Conservation (phyloP, 805 yeast genomes). For the Yamadazyma ubonensis region DNA sequence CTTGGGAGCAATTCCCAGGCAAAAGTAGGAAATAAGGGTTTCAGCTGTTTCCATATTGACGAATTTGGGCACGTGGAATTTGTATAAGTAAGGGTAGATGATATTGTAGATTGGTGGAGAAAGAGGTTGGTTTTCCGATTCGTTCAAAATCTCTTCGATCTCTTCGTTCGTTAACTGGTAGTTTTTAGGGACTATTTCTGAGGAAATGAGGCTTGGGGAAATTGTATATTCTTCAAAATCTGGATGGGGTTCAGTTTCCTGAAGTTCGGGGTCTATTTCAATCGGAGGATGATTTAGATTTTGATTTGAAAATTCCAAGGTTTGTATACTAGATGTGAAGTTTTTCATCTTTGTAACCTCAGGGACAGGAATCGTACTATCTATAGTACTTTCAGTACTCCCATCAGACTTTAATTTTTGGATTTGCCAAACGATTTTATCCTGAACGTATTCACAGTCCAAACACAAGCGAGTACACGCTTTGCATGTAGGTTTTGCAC, state of each 20-base stretch:
- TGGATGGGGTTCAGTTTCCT: too few species aligned
- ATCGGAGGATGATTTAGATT: too few species aligned
- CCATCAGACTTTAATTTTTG: constrained; percentile 5
- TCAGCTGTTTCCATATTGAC: constrained; percentile 1
- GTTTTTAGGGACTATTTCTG: too few species aligned
- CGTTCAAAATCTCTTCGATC: too few species aligned
- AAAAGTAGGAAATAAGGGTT: constrained; percentile 3
- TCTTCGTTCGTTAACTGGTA: too few species aligned
- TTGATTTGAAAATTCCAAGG: too few species aligned
- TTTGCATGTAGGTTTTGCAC: constrained; percentile 20
- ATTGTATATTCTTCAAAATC: too few species aligned
- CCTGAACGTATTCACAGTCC: constrained; percentile 2
- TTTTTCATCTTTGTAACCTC: too few species aligned
- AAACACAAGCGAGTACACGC: constrained; percentile 5
- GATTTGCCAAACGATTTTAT: constrained; percentile 5
- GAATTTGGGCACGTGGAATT: constrained; percentile 3
- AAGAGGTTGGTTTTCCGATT: not conserved
- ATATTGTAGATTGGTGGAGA: not conserved
- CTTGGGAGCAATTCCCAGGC: constrained; percentile 6
- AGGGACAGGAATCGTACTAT: too few species aligned
- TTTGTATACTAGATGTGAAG: too few species aligned
- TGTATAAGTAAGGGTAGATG: not conserved
- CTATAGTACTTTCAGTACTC: constrained; percentile 1
- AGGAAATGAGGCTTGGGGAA: too few species aligned
- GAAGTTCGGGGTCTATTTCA: too few species aligned